Evolutionary conservation across 2,329 filamentous ascomycete species (phyloP).

Genomic region (Penicillium sp.): DNA sequence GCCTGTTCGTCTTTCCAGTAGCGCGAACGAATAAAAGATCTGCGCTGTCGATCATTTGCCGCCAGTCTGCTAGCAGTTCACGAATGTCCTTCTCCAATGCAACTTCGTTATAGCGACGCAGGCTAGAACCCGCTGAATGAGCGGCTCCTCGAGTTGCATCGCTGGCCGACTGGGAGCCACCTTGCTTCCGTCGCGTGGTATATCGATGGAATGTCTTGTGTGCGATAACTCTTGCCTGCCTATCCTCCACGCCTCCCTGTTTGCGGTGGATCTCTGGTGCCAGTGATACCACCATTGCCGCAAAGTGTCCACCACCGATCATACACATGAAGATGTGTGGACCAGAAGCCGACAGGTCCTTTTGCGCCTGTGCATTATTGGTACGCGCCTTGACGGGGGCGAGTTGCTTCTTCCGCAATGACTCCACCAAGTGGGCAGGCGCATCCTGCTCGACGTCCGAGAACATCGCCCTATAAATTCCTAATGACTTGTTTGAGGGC

Average conservation of each 20-base stretch:
- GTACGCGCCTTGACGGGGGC: constrained; percentile 59
- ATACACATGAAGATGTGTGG: constrained; percentile 96
- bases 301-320: constrained; percentile 98
- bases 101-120: constrained; percentile 93
- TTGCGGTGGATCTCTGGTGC: constrained; percentile 78
- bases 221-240: constrained; percentile 84
- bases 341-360: constrained; percentile 59
- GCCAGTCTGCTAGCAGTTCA: constrained; percentile 82
- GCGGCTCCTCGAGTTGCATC: constrained; percentile 93
- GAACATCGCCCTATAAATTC: constrained; percentile 84
- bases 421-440: constrained; percentile 66
- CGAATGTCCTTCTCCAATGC: constrained; percentile 89
- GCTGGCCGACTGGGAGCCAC: constrained; percentile 91
- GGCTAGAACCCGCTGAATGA: constrained; percentile 87
- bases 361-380: constrained; percentile 44
- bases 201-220: constrained; percentile 99
- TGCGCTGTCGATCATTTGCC: constrained; percentile 78
- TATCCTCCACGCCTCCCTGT: constrained; percentile 72
- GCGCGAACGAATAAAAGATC: constrained; percentile 89
- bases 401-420: constrained; percentile 78
- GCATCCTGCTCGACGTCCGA: constrained; percentile 73
- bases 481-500: constrained; percentile 79
- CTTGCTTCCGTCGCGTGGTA: constrained; percentile 93
- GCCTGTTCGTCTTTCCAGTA: constrained; percentile 82
- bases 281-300: constrained; percentile 91